Evolutionary conservation across 345 rosid species (phyloP).

Genomic region (Melaleuca quinquenervia): DNA sequence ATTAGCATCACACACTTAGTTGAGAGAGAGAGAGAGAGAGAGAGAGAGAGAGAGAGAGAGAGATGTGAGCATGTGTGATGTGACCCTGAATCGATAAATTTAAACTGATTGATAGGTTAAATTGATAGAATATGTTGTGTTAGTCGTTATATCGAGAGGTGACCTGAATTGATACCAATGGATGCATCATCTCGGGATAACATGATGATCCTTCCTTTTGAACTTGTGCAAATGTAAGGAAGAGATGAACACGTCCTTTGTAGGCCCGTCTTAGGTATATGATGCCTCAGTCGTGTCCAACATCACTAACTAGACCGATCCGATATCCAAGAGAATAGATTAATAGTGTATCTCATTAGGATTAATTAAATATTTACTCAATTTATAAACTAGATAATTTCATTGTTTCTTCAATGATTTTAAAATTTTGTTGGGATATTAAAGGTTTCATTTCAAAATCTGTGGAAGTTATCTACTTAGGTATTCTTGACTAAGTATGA

Average conservation of each 20-base stretch:
- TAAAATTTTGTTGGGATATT: background rate
- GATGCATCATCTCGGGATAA: background rate
- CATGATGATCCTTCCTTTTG: background rate
- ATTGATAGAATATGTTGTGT: background rate
- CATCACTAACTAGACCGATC: too few relatives aligned
- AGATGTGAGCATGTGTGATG: background rate
- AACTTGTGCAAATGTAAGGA: background rate
- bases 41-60: background rate
- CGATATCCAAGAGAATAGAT: too few relatives aligned
- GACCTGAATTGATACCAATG: background rate
- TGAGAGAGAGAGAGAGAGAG: background rate
- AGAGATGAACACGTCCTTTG: background rate
- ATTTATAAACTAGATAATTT: background rate
- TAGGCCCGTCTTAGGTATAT: too few relatives aligned
- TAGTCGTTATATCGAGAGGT: background rate
- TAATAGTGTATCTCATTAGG: background rate
- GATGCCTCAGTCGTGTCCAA: too few relatives aligned
- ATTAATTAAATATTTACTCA: background rate
- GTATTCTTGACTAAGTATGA: background rate
- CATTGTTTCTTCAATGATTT: background rate
- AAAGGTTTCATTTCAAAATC: rapidly evolving
- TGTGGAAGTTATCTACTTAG: background rate
- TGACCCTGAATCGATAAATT: too few relatives aligned
- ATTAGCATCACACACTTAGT: background rate
- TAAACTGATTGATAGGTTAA: background rate